Conservation (phyloP, 805 yeast species). For the Jamesozyma hellenica region DNA sequence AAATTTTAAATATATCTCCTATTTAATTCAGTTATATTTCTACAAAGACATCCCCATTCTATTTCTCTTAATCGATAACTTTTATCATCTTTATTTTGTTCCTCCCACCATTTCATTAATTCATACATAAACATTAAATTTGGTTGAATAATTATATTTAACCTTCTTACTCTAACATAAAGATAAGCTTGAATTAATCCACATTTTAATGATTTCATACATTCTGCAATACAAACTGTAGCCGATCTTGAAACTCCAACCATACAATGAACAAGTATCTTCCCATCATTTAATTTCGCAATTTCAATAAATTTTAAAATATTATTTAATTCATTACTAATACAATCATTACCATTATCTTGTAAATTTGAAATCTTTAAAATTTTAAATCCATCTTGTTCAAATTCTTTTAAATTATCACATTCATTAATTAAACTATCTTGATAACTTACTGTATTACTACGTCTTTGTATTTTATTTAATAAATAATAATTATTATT, state of each 20-base stretch:
- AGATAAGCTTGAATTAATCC: slow-evolving; percentile 72
- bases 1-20: slow-evolving; percentile 41
- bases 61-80: slow-evolving; percentile 40
- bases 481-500: too few relatives aligned
- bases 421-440: not conserved
- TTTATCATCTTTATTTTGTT: slow-evolving; percentile 13
- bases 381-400: slow-evolving; percentile 25
- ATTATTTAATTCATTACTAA: slow-evolving; percentile 48
- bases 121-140: slow-evolving; percentile 88
- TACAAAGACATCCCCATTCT: slow-evolving; percentile 82
- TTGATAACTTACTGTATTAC: slow-evolving; percentile 2
- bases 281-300: slow-evolving; percentile 32
- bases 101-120: slow-evolving; percentile 46
- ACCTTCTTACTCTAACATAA: slow-evolving; percentile 78
- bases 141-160: slow-evolving; percentile 91
- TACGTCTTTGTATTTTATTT: slow-evolving; percentile 2
- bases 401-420: slow-evolving; percentile 2
- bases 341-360: slow-evolving; percentile 84
- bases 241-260: slow-evolving; percentile 95
- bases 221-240: slow-evolving; percentile 90
- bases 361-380: slow-evolving; percentile 62
- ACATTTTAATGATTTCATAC: slow-evolving; percentile 64
- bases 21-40: slow-evolving; percentile 72
- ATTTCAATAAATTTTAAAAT: slow-evolving; percentile 60
- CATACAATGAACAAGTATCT: slow-evolving; percentile 79